These are phyloP conservation scores for Eucalyptus decipiens DNA, from an alignment of 345 rosid genomes.

Conservation along the genomic window DNA sequence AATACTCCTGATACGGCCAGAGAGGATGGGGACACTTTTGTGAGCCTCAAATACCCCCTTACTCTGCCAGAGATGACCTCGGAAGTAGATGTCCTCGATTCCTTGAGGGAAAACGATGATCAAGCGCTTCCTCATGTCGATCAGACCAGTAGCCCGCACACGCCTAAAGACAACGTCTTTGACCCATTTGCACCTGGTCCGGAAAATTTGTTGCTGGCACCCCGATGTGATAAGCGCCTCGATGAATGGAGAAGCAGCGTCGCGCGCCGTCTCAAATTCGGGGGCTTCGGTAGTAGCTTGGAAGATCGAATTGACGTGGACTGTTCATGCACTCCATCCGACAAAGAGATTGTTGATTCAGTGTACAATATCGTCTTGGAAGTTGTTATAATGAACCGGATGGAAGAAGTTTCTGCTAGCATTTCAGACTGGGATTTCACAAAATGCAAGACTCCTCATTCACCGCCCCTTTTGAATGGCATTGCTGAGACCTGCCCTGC, in stretches of 20 bases:
- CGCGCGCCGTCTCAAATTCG: constrained; percentile 22
- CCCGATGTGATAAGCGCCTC: constrained; percentile 17
- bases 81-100: not conserved
- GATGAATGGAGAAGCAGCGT: constrained; percentile 20
- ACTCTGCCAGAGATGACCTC: not conserved
- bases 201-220: constrained; percentile 31
- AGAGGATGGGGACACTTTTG: constrained; percentile 26
- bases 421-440: constrained; percentile 13
- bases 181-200: constrained; percentile 53
- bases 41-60: constrained; percentile 12
- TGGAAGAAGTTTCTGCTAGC: constrained; percentile 16
- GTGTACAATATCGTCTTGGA: constrained; percentile 41
- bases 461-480: constrained; percentile 14
- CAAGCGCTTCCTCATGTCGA: not conserved
- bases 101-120: not conserved
- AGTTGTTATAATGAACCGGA: constrained; percentile 20
- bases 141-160: constrained; percentile 9
- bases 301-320: not conserved
- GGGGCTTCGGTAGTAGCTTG: not conserved
- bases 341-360: constrained; percentile 36
- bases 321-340: constrained; percentile 7
- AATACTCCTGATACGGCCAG: constrained; percentile 25
- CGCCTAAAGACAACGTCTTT: constrained; percentile 35
- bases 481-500: constrained; percentile 44
- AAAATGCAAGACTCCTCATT: constrained; percentile 31